Evolutionary conservation across 306 rosid species (phyloP).

Genomic region (Prunus davidiana): DNA sequence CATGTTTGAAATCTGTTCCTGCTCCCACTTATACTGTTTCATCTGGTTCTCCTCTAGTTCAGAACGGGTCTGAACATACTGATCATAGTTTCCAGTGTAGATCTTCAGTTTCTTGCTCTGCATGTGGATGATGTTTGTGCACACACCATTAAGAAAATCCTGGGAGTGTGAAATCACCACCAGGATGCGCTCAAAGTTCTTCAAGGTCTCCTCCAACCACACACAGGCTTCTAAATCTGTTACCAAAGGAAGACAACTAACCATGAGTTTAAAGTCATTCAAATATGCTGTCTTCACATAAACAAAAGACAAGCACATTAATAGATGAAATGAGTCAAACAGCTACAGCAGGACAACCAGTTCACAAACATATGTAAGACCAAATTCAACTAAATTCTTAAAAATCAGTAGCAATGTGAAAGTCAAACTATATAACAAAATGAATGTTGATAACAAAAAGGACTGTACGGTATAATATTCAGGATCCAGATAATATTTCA

Average conservation of each 20-base stretch:
- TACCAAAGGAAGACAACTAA: background rate
- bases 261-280: background rate
- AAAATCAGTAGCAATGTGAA: background rate
- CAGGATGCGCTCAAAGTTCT: conserved; percentile 85
- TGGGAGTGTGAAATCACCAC: conserved; percentile 98
- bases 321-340: background rate
- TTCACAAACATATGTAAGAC: background rate
- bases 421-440: background rate
- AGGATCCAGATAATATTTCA: background rate
- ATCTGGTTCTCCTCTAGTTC: conserved; percentile 97
- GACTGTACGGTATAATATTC: background rate
- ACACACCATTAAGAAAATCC: conserved; percentile 96
- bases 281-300: background rate
- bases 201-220: conserved; percentile 95
- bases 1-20: conserved; percentile 92
- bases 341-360: too few relatives aligned
- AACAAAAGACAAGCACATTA: background rate
- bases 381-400: background rate
- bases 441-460: background rate
- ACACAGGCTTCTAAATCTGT: conserved; percentile 99
- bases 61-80: conserved; percentile 89
- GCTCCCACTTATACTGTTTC: conserved; percentile 99
- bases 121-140: conserved; percentile 99
- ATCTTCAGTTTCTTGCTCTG: conserved; percentile 77
- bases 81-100: conserved; percentile 88